phyloP scores from a whole-genome alignment of 2,329 filamentous ascomycete genomes.

The Calonectria pteridis region DNA sequence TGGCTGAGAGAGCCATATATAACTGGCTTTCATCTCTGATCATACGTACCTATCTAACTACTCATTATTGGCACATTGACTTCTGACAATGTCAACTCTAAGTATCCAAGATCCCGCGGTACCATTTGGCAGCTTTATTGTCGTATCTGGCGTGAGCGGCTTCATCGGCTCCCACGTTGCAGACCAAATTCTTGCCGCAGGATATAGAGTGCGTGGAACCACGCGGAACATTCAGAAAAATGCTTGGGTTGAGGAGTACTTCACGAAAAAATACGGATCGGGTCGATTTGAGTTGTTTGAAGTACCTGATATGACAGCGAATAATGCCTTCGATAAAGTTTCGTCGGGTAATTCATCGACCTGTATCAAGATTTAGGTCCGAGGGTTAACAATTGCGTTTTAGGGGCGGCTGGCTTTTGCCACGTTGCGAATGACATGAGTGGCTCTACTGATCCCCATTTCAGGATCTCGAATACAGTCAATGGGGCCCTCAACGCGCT shows the following conservation, averaged over 20 bases:
- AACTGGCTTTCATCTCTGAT: too few species aligned
- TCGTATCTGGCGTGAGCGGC: background rate
- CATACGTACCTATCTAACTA: too few species aligned
- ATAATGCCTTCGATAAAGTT: background rate
- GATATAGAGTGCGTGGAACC: background rate
- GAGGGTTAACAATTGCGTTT: background rate
- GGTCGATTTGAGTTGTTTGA: background rate
- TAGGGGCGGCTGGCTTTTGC: background rate
- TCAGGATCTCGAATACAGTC: background rate
- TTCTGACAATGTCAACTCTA: too few species aligned
- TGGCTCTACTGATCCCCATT: background rate
- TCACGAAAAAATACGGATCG: background rate
- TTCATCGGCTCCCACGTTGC: background rate
- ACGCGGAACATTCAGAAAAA: background rate
- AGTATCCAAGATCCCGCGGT: too few species aligned
- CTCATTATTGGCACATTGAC: too few species aligned
- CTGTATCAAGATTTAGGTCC: background rate
- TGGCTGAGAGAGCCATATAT: too few species aligned
- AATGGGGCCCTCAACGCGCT: background rate
- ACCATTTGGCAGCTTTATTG: background rate
- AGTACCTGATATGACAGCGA: background rate
- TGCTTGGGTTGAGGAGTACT: background rate
- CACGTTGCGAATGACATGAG: conserved; percentile 1
- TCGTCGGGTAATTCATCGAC: background rate
- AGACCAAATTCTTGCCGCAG: background rate